Evolutionary conservation across 73 alveolate genomes (phyloP), one percentile per base, ranked within the genome.

Genomic region (Paramecium primaurelia): DNA sequence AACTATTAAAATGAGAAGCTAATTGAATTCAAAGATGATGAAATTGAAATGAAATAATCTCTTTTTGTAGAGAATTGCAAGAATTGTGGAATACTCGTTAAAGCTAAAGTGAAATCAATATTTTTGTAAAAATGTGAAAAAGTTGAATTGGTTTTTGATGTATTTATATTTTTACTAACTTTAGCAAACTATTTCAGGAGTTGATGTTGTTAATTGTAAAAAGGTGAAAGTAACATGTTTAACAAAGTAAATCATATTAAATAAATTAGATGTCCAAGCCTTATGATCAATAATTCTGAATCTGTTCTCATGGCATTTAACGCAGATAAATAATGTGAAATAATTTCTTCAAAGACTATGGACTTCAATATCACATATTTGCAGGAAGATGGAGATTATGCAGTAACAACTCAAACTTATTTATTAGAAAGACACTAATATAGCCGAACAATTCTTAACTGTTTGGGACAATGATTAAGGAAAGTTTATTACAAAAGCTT

Each of bases 11-110:
- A 80, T 47, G 91, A 80, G 25, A 49, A 42, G 18, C 26, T 45
- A n/a, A 80, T 80, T 44, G 91, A 80, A 49, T 80, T 80, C 58
- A 80, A 80, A 64, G 91, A 80, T 45, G 91, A 49, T 25, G 91
- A 80, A 49, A 80, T 80, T 9, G 91, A 80, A n/a, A 80, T 80
- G 91, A 80, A 80, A 45, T 47, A 80, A 80, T 80, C 77, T 26
- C 30, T 80, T 10, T 80, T 80, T 80, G 47, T 80, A 0, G 44
- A 80, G 28, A 80, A 47, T 25, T 80, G 77, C 28, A 28, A 22
- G 20, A 80, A 80, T 80, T 80, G 75, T 25, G 77, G 91, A 6
- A 45, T 80, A 3, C 12, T 45, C 4, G 34, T 80, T 18, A 80
- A 49, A 0, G 91, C 77, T 0, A 80, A 80, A 47, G 91, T 80